Evolutionary conservation across 192 early-diverging fungal genomes (phyloP).

Genomic region (Dissophora ornata): DNA sequence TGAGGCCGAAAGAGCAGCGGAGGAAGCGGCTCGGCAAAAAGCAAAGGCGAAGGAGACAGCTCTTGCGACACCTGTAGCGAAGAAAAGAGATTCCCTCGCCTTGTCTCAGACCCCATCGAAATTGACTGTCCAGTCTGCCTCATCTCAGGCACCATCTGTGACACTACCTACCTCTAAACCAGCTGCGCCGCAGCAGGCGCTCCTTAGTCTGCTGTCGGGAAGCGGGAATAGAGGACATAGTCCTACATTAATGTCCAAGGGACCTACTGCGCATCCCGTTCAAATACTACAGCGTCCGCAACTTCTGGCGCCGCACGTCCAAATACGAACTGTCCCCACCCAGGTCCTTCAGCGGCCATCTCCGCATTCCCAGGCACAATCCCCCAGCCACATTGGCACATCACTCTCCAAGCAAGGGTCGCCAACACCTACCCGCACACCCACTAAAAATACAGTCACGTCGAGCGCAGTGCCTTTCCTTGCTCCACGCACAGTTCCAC

Average conservation of each 20-base stretch:
- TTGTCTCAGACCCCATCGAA: not conserved
- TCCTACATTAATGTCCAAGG: not conserved
- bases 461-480: not conserved
- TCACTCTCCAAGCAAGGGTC: no score
- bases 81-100: not conserved
- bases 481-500: slow-evolving; percentile 9
- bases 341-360: slow-evolving; percentile 38
- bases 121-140: not conserved
- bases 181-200: slow-evolving; percentile 1
- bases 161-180: not conserved
- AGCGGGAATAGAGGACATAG: not conserved
- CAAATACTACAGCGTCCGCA: slow-evolving; percentile 37
- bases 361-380: not conserved
- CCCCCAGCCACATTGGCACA: no score
- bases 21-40: slow-evolving; percentile 8
- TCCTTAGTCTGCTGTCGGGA: not conserved
- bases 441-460: no score
- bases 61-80: not conserved
- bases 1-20: slow-evolving; percentile 20
- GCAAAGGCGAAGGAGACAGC: not conserved
- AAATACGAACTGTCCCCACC: slow-evolving; percentile 34
- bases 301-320: slow-evolving; percentile 13
- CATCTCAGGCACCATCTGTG: not conserved
- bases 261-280: slow-evolving; percentile 4
- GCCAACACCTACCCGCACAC: not conserved